phyloP scores from a whole-genome alignment of 2,329 filamentous ascomycete genomes.

The Endothia cerciana region DNA sequence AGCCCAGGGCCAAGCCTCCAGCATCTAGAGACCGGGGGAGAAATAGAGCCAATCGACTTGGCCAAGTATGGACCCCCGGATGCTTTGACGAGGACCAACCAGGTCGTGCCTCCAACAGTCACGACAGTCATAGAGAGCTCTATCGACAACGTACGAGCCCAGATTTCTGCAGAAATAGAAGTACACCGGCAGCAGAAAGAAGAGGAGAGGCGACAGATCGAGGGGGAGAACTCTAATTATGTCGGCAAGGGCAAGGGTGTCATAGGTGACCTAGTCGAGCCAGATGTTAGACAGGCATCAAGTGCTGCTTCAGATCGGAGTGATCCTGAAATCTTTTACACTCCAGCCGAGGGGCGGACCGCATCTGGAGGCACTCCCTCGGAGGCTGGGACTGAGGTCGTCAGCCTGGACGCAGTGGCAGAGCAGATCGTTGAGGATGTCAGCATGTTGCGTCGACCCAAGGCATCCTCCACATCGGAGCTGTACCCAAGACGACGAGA shows the following conservation, averaged over 20 bases:
- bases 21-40: slow-evolving; percentile 15
- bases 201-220: slow-evolving; percentile 28
- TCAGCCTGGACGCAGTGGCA: not conserved
- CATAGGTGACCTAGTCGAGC: not conserved
- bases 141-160: slow-evolving; percentile 48
- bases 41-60: slow-evolving; percentile 46
- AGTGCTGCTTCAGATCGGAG: slow-evolving; percentile 10
- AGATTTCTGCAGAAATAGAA: slow-evolving; percentile 40
- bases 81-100: slow-evolving; percentile 44
- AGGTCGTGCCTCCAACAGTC: slow-evolving; percentile 46
- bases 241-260: not conserved
- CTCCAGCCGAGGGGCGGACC: slow-evolving; percentile 14
- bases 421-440: slow-evolving; percentile 9
- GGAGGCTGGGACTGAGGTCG: not conserved
- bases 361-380: slow-evolving; percentile 38
- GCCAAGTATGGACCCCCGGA: slow-evolving; percentile 51
- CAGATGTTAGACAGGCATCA: not conserved
- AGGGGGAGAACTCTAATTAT: not conserved
- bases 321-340: slow-evolving; percentile 1
- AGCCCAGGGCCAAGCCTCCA: not conserved
- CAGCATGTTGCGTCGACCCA: not conserved
- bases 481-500: slow-evolving; percentile 4
- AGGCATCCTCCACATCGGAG: not conserved
- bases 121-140: slow-evolving; percentile 48
- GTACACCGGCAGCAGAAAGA: slow-evolving; percentile 37